A percentile compares a stretch with the other conserved stretches of the same genome.
Conservation (phyloP, 768 basidiomycete genomes). For the Russula olivacea region DNA sequence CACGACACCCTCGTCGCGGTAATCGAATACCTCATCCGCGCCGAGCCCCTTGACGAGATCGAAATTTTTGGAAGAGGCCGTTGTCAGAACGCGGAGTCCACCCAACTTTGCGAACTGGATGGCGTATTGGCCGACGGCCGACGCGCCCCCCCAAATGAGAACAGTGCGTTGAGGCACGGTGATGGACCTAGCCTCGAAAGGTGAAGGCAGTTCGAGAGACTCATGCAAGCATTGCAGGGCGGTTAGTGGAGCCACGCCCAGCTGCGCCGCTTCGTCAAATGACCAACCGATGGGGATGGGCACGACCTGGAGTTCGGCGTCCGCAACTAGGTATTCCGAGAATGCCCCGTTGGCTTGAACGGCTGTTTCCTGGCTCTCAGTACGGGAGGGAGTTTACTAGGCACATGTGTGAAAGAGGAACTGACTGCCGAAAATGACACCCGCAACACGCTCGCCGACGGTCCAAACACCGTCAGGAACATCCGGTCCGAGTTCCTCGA, state of each 20-base stretch:
- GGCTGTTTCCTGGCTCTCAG: neutral
- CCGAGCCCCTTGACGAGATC: conserved; percentile 34
- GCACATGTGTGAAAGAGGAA: no score
- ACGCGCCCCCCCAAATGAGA: conserved; percentile 25
- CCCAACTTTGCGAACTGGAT: conserved; percentile 32
- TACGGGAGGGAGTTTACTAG: neutral
- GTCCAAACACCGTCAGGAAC: no score
- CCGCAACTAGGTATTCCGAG: conserved; percentile 16
- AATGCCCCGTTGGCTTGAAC: conserved; percentile 14
- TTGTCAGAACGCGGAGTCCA: conserved; percentile 32
- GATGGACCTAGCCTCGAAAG: neutral
- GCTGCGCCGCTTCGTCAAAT: conserved; percentile 23
- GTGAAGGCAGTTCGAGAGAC: conserved; percentile 15
- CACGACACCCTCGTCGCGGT: conserved; percentile 28
- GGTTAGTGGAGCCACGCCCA: conserved; percentile 20
- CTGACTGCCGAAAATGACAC: no score
- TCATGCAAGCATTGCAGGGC: conserved; percentile 21
- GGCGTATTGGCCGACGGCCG: conserved; percentile 34
- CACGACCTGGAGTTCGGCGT: conserved; percentile 7
- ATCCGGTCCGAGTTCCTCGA: conserved; percentile 19
- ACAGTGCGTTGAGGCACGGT: neutral
- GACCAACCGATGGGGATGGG: conserved; percentile 13
- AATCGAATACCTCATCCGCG: conserved; percentile 34
- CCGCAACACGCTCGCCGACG: no score
- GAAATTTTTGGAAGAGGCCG: conserved; percentile 35